phyloP scores from a whole-genome alignment of 345 rosid species.

The Clarkia xantiana region DNA sequence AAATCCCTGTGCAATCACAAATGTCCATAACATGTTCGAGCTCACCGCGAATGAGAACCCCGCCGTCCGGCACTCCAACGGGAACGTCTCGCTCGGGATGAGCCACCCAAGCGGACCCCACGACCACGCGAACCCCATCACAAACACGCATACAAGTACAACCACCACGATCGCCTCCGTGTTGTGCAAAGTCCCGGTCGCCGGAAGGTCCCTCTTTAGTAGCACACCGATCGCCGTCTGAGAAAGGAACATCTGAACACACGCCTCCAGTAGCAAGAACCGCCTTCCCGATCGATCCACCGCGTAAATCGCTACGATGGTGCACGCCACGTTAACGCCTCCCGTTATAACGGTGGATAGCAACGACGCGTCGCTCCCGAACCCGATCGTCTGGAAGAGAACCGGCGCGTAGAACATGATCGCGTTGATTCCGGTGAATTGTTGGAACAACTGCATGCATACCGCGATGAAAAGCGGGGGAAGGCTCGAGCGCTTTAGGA shows the following conservation, averaged over 20 bases:
- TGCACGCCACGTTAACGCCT: conserved; percentile 19
- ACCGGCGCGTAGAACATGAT: conserved; percentile 27
- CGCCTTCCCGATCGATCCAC: conserved; percentile 25
- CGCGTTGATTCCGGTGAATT: conserved; percentile 52
- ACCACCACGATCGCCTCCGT: conserved; percentile 25
- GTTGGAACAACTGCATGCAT: conserved; percentile 42
- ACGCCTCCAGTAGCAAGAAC: conserved; percentile 26
- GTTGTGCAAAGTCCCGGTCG: conserved; percentile 21
- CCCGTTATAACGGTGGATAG: conserved; percentile 21
- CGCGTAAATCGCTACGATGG: conserved; percentile 18
- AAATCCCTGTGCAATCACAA: conserved; percentile 59
- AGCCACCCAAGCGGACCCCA: conserved; percentile 69
- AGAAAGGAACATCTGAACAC: conserved; percentile 23
- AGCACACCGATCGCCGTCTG: conserved; percentile 28
- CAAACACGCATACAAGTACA: conserved; percentile 35
- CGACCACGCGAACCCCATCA: conserved; percentile 49
- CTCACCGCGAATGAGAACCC: conserved; percentile 40
- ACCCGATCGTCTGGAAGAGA: conserved; percentile 26
- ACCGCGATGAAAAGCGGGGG: conserved; percentile 44
- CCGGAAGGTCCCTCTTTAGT: conserved; percentile 15
- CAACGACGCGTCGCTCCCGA: conserved; percentile 16
- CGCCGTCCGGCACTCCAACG: conserved; percentile 45
- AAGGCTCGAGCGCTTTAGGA: conserved; percentile 27
- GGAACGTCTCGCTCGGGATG: conserved; percentile 59
- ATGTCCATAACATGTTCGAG: conserved; percentile 56